Evolutionary conservation across 1,284 basidiomycete species (phyloP).

Genomic region (Cutaneotrichosporon dermatis): DNA sequence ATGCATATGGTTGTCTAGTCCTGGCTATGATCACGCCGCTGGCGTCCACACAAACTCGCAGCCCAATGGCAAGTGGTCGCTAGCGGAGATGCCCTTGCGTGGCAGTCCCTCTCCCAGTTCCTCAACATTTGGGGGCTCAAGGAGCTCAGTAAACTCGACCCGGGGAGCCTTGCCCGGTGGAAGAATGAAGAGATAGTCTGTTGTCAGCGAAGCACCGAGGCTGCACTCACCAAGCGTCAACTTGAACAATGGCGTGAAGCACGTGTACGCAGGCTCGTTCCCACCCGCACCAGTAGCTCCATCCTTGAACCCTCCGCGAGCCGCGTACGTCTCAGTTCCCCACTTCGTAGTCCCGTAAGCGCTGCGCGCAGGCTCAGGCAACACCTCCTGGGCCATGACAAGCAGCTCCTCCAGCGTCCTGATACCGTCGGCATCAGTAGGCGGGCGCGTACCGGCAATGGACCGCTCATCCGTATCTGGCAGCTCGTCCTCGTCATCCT

Average conservation of each 20-base stretch:
- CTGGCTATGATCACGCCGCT: too few species aligned
- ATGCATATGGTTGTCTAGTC: too few species aligned
- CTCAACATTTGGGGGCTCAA: conserved; percentile 61
- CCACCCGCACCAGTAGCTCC: conserved; percentile 50
- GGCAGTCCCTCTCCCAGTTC: conserved; percentile 72
- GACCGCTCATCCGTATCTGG: conserved; percentile 58
- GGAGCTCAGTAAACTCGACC: conserved; percentile 59
- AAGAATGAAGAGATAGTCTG: conserved; percentile 77
- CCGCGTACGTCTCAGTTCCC: conserved; percentile 51
- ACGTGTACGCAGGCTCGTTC: conserved; percentile 59
- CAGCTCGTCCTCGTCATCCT: conserved; percentile 54
- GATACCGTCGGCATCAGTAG: conserved; percentile 65
- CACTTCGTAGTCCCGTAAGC: conserved; percentile 56
- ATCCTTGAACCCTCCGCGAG: conserved; percentile 50
- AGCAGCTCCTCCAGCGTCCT: conserved; percentile 61
- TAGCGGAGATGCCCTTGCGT: conserved; percentile 70
- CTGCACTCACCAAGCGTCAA: conserved; percentile 62
- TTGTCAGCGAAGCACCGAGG: conserved; percentile 11
- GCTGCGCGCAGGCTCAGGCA: conserved; percentile 26
- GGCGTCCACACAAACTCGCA: conserved; percentile 26
- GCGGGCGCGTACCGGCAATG: conserved; percentile 70
- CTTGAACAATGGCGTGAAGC: conserved; percentile 59
- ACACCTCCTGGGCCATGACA: conserved; percentile 52
- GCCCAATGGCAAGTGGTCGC: conserved; percentile 79
- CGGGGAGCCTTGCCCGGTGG: conserved; percentile 33